Percentiles rank a stretch among this genome's conserved stretches.
phyloP scores from a whole-genome alignment of 169 alveolate genomes.

The Eimeria mitis region DNA sequence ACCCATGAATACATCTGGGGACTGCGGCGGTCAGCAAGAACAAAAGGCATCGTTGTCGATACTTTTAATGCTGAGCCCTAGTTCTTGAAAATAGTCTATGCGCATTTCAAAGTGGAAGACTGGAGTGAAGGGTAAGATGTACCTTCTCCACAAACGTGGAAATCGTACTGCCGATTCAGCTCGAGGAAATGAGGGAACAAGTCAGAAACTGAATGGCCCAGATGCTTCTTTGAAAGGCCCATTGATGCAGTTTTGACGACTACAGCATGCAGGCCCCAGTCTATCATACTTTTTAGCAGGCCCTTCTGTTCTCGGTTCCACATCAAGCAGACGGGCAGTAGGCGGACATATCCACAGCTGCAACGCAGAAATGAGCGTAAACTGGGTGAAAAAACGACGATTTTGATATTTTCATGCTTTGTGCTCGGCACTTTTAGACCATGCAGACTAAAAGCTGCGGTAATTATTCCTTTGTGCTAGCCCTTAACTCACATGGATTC shows the following conservation, averaged over 20 bases:
- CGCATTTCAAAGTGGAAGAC: background rate
- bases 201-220: conserved; percentile 93
- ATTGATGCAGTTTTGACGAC: conserved; percentile 82
- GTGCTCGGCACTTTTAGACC: background rate
- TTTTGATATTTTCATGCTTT: background rate
- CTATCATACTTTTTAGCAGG: conserved; percentile 76
- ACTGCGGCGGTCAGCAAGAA: background rate
- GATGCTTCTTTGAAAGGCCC: conserved; percentile 95
- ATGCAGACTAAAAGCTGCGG: background rate
- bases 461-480: background rate
- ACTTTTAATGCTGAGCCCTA: background rate
- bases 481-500: conserved; percentile 94
- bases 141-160: conserved; percentile 99
- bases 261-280: conserved; percentile 80
- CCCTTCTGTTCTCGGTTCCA: conserved; percentile 72
- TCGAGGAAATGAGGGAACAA: conserved; percentile 38
- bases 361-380: background rate
- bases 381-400: background rate
- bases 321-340: conserved; percentile 61
- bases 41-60: background rate
- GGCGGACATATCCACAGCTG: conserved; percentile 57
- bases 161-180: conserved; percentile 91
- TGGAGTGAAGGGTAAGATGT: background rate
- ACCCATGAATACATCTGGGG: background rate
- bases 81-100: background rate